A percentile compares a stretch with the other conserved stretches of the same genome.
phyloP scores from a whole-genome alignment of 768 basidiomycete species.

The Pleurotus sapidus region DNA sequence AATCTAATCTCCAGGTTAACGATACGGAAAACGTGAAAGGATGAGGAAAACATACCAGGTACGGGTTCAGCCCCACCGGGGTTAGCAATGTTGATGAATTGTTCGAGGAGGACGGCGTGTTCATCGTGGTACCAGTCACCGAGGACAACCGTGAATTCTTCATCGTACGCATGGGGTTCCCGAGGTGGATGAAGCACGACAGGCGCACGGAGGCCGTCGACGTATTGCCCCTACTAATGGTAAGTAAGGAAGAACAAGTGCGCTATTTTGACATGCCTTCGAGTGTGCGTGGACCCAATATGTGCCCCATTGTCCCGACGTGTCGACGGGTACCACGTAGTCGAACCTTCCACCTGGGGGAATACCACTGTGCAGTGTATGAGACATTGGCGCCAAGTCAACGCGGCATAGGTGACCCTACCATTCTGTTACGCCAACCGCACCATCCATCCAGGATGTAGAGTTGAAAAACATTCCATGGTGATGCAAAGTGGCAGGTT shows the following conservation, averaged over 20 bases:
- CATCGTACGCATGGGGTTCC: conserved; percentile 78
- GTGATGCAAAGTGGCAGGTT: conserved; percentile 76
- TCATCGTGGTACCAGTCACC: conserved; percentile 93
- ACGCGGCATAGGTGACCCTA: conserved; percentile 24
- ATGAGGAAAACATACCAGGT: conserved; percentile 48
- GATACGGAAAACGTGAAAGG: background rate
- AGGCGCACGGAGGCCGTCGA: conserved; percentile 90
- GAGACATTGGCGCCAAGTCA: background rate
- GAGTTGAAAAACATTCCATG: conserved; percentile 96
- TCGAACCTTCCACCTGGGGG: conserved; percentile 69
- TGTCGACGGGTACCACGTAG: conserved; percentile 70
- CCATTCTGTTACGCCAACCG: conserved; percentile 83
- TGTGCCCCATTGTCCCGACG: conserved; percentile 72
- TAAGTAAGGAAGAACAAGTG: background rate
- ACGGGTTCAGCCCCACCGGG: conserved; percentile 88
- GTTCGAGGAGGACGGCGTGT: conserved; percentile 55
- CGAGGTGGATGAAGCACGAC: conserved; percentile 69
- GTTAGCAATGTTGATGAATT: conserved; percentile 71
- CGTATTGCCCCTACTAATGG: conserved; percentile 71
- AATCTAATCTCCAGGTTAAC: conserved; percentile 41
- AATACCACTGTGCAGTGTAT: conserved; percentile 57
- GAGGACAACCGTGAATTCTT: conserved; percentile 83
- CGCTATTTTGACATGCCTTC: conserved; percentile 27
- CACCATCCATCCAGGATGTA: conserved; percentile 88
- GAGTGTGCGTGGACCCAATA: conserved; percentile 81